Conservation (phyloP, 2,329 filamentous ascomycete genomes). For the Fusarium fujikuroi region DNA sequence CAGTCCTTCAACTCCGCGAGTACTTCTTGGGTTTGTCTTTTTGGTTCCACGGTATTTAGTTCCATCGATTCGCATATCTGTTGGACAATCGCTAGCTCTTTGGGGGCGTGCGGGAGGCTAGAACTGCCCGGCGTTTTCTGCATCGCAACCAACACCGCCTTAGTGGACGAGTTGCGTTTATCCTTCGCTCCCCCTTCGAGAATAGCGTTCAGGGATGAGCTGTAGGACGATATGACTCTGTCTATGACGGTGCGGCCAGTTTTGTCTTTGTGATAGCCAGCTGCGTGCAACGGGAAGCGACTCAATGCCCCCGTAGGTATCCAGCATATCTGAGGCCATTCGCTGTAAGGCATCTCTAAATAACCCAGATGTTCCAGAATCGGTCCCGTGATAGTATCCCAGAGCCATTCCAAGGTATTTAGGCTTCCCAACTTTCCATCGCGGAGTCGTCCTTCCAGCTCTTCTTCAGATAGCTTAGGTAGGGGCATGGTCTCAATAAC, state of each 20-base stretch:
- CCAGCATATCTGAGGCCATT: background rate
- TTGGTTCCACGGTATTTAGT: background rate
- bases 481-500: background rate
- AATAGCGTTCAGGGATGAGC: background rate
- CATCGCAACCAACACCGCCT: background rate
- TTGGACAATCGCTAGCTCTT: background rate
- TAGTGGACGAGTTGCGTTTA: rapidly evolving
- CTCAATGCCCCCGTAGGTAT: background rate
- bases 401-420: background rate
- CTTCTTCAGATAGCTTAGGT: rapidly evolving
- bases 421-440: background rate
- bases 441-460: rapidly evolving
- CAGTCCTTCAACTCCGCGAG: background rate
- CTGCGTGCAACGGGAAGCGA: background rate
- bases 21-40: background rate
- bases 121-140: background rate
- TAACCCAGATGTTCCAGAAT: background rate
- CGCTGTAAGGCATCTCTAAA: rapidly evolving
- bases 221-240: background rate
- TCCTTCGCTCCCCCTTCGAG: background rate
- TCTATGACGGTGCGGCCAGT: background rate
- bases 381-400: background rate
- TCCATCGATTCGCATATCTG: rapidly evolving
- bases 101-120: rapidly evolving
- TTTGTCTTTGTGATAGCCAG: background rate